Evolutionary conservation across 2,329 filamentous ascomycete species (phyloP).

Genomic region (Aspergillus ustus): DNA sequence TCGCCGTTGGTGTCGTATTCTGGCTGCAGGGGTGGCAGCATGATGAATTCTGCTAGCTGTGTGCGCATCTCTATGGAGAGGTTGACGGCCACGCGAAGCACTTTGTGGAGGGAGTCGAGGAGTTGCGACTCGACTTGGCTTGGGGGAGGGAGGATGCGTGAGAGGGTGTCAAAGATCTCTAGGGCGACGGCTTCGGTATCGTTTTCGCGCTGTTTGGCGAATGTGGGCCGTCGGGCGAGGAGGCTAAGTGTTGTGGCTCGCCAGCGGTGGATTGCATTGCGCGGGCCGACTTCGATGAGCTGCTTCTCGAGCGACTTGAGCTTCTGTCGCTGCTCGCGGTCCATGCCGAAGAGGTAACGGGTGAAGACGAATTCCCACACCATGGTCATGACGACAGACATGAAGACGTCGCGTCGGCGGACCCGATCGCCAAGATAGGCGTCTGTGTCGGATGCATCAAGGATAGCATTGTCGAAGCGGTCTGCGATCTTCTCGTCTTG

Average conservation of each 20-base stretch:
- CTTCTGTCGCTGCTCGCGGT: slow-evolving; percentile 95
- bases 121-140: slow-evolving; percentile 79
- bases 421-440: slow-evolving; percentile 85
- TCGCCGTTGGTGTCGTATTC: slow-evolving; percentile 95
- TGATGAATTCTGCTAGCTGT: slow-evolving; percentile 96
- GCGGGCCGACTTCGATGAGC: slow-evolving; percentile 83
- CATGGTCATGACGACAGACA: slow-evolving; percentile 99
- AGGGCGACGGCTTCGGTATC: slow-evolving; percentile 97
- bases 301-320: slow-evolving; percentile 95
- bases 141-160: slow-evolving; percentile 84
- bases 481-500: slow-evolving; percentile 92
- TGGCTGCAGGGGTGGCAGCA: slow-evolving; percentile 92
- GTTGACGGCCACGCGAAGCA: slow-evolving; percentile 85
- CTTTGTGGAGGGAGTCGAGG: slow-evolving; percentile 80
- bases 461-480: slow-evolving; percentile 88
- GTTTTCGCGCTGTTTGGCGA: slow-evolving; percentile 78
- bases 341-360: slow-evolving; percentile 97
- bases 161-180: slow-evolving; percentile 83
- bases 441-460: slow-evolving; percentile 94
- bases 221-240: slow-evolving; percentile 78
- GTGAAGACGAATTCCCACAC: slow-evolving; percentile 99
- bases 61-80: slow-evolving; percentile 97
- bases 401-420: slow-evolving; percentile 89
- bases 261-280: slow-evolving; percentile 93
- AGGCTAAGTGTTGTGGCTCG: slow-evolving; percentile 92